Conservation (phyloP, 2,329 filamentous ascomycete species). For the Cyanodermella asteris region DNA sequence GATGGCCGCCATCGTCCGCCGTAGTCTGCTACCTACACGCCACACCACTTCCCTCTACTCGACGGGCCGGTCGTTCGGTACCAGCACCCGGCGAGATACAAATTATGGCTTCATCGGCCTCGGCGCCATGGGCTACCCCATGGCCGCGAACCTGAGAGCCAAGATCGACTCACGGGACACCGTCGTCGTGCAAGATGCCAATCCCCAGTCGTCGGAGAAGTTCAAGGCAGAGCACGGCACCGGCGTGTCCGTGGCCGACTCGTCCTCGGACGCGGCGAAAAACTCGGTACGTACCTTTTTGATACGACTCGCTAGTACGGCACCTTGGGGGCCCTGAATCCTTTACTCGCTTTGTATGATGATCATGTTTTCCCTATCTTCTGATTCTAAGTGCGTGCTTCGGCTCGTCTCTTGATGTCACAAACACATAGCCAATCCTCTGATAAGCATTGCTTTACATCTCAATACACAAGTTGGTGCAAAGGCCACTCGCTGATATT, state of each 20-base stretch:
- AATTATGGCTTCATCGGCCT: slow-evolving; percentile 37
- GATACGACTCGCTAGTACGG: slow-evolving; percentile 3
- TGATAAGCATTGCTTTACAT: slow-evolving; percentile 22
- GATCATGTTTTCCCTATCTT: slow-evolving; percentile 31
- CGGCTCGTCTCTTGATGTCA: slow-evolving; percentile 38
- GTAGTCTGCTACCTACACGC: slow-evolving; percentile 7
- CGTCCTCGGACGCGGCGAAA: slow-evolving; percentile 40
- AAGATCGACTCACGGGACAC: slow-evolving; percentile 42
- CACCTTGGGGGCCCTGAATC: too few relatives aligned
- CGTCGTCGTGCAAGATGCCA: slow-evolving; percentile 44
- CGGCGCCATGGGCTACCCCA: slow-evolving; percentile 42
- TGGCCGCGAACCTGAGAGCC: slow-evolving; percentile 48
- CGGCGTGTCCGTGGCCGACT: slow-evolving; percentile 25
- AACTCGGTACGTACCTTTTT: slow-evolving; percentile 32
- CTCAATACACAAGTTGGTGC: slow-evolving; percentile 1
- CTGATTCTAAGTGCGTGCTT: slow-evolving; percentile 51
- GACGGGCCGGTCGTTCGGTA: slow-evolving; percentile 20
- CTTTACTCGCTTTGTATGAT: slow-evolving; percentile 20
- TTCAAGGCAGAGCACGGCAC: slow-evolving; percentile 33
- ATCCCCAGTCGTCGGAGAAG: slow-evolving; percentile 29
- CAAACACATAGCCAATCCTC: slow-evolving; percentile 52
- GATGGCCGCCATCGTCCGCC: slow-evolving; percentile 4
- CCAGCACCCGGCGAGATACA: slow-evolving; percentile 20
- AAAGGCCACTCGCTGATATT: slow-evolving; percentile 2
- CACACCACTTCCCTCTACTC: slow-evolving; percentile 1